A percentile compares a stretch with the other conserved stretches of the same genome.
phyloP scores from a whole-genome alignment of 257 asterid species.

The Solanum corneliomulleri region DNA sequence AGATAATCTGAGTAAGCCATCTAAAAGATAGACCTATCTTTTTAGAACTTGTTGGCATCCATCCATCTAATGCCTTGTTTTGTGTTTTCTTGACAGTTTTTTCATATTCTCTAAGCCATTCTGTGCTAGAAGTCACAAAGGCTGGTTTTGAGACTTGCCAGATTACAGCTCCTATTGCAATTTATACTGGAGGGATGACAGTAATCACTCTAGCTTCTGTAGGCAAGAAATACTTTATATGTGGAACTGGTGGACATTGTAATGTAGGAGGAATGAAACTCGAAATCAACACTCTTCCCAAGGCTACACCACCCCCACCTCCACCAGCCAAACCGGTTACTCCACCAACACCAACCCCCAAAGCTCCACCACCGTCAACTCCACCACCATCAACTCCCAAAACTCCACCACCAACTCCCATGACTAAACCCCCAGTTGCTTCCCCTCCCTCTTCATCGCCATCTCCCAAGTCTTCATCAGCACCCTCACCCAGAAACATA shows the following conservation, averaged over 20 bases:
- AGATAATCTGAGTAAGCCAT: slow-evolving; percentile 42
- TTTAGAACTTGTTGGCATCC: not conserved
- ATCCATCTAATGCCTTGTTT: not conserved
- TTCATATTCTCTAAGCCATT: slow-evolving; percentile 34
- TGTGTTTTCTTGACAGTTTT: slow-evolving; percentile 34
- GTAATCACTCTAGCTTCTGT: slow-evolving; percentile 34
- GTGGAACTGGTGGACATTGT: slow-evolving; percentile 59
- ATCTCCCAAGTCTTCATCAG: slow-evolving; percentile 8
- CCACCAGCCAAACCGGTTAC: slow-evolving; percentile 19
- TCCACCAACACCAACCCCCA: not conserved
- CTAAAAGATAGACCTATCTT: not conserved
- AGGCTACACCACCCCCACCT: slow-evolving; percentile 32
- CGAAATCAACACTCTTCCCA: slow-evolving; percentile 22
- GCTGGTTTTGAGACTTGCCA: slow-evolving; percentile 44
- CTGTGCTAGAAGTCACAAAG: slow-evolving; percentile 50
- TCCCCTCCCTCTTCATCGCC: slow-evolving; percentile 19
- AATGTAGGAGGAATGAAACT: slow-evolving; percentile 67
- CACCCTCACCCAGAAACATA: slow-evolving; percentile 5
- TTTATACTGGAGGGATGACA: slow-evolving; percentile 34
- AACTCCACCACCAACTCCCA: slow-evolving; percentile 5
- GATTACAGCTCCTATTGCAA: slow-evolving; percentile 22
- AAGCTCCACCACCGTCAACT: not conserved
- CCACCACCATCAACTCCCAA: not conserved
- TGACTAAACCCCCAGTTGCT: slow-evolving; percentile 4
- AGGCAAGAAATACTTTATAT: slow-evolving; percentile 56